These are phyloP conservation scores for Xerocomellus dryophilus DNA, from an alignment of 768 basidiomycete genomes.

Conservation along the genomic window DNA sequence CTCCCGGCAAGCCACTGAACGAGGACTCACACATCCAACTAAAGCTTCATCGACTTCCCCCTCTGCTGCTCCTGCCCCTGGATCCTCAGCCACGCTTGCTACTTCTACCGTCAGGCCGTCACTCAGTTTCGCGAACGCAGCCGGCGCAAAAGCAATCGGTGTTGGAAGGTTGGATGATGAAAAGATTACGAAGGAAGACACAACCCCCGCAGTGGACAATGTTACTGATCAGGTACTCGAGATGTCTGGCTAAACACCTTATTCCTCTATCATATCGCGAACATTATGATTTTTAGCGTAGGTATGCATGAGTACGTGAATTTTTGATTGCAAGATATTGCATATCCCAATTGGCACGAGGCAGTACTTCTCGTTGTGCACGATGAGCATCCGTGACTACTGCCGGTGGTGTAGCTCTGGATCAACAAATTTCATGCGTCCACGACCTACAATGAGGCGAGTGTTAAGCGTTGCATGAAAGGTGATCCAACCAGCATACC, in stretches of 20 bases:
- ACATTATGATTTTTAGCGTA: constrained; percentile 2
- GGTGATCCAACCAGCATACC: constrained; percentile 34
- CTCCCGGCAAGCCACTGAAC: constrained; percentile 47
- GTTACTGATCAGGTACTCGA: constrained; percentile 18
- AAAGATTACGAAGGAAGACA: constrained; percentile 8
- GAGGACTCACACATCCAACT: constrained; percentile 31
- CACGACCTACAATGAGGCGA: constrained; percentile 43
- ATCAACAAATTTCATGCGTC: constrained; percentile 66
- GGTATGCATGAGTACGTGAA: neutral
- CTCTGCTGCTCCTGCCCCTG: constrained; percentile 9
- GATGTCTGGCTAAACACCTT: constrained; percentile 15
- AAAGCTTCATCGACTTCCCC: constrained; percentile 34
- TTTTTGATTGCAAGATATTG: constrained; percentile 3
- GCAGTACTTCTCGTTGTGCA: neutral
- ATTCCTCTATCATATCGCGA: constrained; percentile 13
- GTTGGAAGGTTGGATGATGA: constrained; percentile 18
- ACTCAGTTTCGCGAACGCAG: constrained; percentile 81
- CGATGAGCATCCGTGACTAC: constrained; percentile 4
- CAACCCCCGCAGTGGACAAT: constrained; percentile 1
- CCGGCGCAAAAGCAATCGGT: constrained; percentile 36
- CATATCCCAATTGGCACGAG: neutral
- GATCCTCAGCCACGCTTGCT: constrained; percentile 30
- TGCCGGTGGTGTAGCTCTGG: constrained; percentile 44
- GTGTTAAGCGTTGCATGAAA: neutral
- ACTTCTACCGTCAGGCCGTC: constrained; percentile 59